A percentile compares a stretch with the other conserved stretches of the same genome.
phyloP scores from a whole-genome alignment of 2,329 filamentous ascomycete species.

The Dactylonectria estremocensis region DNA sequence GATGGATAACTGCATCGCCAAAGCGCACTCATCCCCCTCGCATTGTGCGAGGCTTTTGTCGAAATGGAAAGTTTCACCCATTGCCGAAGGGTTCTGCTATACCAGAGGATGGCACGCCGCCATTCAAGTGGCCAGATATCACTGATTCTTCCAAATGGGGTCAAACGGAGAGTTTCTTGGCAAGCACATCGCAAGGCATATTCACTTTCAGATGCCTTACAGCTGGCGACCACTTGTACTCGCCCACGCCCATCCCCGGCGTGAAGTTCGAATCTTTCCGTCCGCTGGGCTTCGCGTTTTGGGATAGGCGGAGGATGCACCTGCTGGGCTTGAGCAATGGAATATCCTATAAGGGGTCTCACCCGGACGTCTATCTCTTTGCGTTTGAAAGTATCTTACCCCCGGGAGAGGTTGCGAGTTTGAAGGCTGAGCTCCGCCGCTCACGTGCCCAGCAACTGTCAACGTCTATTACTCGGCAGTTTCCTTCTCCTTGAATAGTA shows the following conservation, averaged over 20 bases:
- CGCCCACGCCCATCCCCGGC: constrained; percentile 26
- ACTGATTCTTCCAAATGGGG: constrained; percentile 18
- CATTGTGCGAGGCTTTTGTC: constrained; percentile 4
- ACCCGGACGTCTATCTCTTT: constrained; percentile 11
- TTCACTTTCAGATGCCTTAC: background rate
- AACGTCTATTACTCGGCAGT: no score
- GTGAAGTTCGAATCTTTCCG: constrained; percentile 38
- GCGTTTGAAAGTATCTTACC: constrained; percentile 33
- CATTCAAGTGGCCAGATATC: background rate
- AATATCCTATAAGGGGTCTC: background rate
- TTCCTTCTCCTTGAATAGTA: no score
- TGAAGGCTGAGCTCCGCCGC: constrained; percentile 14
- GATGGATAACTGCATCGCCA: constrained; percentile 30
- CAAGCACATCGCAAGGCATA: constrained; percentile 7
- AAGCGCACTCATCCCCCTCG: background rate
- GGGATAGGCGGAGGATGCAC: constrained; percentile 38
- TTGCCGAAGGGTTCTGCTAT: background rate
- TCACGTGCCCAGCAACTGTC: background rate
- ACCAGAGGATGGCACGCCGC: constrained; percentile 6
- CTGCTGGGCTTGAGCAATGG: constrained; percentile 26
- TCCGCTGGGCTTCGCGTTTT: constrained; percentile 36
- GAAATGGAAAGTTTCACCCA: background rate
- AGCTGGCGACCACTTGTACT: background rate
- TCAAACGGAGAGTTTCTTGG: constrained; percentile 20
- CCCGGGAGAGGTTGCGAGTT: constrained; percentile 14